Evolutionary conservation across 305 asterid genomes (phyloP).

Genomic region (Fraxinus floribunda): DNA sequence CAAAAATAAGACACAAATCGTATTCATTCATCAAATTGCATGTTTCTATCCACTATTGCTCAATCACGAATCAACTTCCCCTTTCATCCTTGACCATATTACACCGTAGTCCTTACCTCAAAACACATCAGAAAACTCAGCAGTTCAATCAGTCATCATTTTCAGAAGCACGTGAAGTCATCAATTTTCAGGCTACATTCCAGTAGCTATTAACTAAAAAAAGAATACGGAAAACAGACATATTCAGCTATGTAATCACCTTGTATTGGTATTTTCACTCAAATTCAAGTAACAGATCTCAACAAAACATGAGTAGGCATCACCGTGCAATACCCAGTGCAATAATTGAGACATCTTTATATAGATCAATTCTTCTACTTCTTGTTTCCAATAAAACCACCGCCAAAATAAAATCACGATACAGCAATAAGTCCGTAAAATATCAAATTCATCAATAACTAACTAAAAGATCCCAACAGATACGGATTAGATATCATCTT

Average conservation of each 20-base stretch:
- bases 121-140: slow-evolving; percentile 2
- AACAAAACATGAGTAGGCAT: slow-evolving; percentile 11
- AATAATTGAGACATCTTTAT: slow-evolving; percentile 6
- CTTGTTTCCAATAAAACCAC: neutral
- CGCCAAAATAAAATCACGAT: slow-evolving; percentile 21
- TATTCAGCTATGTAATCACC: slow-evolving; percentile 14
- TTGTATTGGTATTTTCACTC: neutral
- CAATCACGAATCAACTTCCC: slow-evolving; percentile 14
- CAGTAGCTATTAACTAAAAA: neutral
- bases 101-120: neutral
- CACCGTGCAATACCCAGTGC: neutral
- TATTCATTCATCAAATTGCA: neutral
- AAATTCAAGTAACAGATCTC: slow-evolving; percentile 2
- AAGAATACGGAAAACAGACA: neutral
- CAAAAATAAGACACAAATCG: neutral
- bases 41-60: slow-evolving; percentile 12
- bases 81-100: slow-evolving; percentile 4
- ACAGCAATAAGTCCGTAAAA: slow-evolving; percentile 17
- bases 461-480: slow-evolving; percentile 20
- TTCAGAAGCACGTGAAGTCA: neutral
- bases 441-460: slow-evolving; percentile 16
- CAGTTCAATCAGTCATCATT: slow-evolving; percentile 11
- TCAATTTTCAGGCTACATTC: neutral
- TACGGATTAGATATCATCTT: slow-evolving; percentile 15
- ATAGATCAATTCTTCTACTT: neutral